Base-by-base conservation (phyloP, 176 grass and related monocot species). In the Tillandsia fasciculata region DNA sequence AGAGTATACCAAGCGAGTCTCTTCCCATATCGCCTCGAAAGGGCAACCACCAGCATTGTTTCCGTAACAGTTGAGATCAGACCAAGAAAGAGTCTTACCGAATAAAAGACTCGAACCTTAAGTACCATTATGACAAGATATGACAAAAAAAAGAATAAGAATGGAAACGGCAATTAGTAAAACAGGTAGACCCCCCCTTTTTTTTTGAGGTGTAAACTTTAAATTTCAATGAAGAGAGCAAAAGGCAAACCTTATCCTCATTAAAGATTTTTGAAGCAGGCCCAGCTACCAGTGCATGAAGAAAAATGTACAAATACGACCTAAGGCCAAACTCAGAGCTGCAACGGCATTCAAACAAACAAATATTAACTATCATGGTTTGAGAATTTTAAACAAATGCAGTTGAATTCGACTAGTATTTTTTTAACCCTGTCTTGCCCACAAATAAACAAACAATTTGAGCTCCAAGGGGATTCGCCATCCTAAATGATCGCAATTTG, bases 21-120 rank as follows among this genome's bases (percentile, higher is more conserved):
- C 57, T 99, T 90, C 70, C 94, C 94, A 73, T 99, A 93, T 90
- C 72, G 90, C 77, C 87, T 93, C 53, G 94, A 90, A 77, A 99
- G 74, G 82, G 84, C 77, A 87, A 99, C 84, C 50, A 99, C 89
- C 75, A 99, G 79, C 74, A 81, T 63, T 64, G 89, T 77, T 83
- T 99, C 94, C 23, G 89, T 90, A 78, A 99, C 73, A 67, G 87
- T 88, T 50, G 94, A 99, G 76, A 99, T 73, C 75, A 99, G 79
- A 64, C 94, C 94, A 58, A 99, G 94, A 86, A 99, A 99, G 74
- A 99, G 78, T 81, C 89, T 93, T 71, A 99, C 89, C 1, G 89
- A 79, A 63, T 87, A 99, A 75, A 99, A 99, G 72, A 99, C 89
- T 27, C 79, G 82, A 72, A 84, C 79, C 94, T 99, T 70, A 51